Percentiles rank a stretch among this genome's conserved stretches.
Evolutionary conservation across 23 red algal genomes (phyloP).

Genomic region (Chondrus crispus): DNA sequence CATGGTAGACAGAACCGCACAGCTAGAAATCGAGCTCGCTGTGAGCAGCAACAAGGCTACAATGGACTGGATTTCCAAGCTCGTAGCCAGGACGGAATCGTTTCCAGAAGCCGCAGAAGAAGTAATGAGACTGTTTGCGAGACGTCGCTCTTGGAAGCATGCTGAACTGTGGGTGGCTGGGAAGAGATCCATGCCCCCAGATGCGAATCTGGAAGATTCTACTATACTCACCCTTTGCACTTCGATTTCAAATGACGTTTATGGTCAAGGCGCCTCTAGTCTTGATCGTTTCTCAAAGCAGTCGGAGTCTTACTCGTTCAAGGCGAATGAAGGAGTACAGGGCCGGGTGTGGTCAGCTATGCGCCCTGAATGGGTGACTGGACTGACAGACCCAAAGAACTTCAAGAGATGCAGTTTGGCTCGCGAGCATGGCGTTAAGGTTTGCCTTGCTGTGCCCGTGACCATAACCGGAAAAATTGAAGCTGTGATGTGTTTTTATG

Average conservation of each 20-base stretch:
- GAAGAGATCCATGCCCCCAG: not conserved
- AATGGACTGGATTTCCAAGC: slow-evolving; percentile 56
- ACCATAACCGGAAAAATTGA: slow-evolving; percentile 69
- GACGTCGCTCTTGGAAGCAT: slow-evolving; percentile 43
- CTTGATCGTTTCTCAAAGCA: slow-evolving; percentile 34
- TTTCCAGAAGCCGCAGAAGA: slow-evolving; percentile 57
- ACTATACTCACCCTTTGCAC: slow-evolving; percentile 23
- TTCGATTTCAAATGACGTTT: slow-evolving; percentile 2
- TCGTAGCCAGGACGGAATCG: slow-evolving; percentile 9
- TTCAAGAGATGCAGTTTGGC: slow-evolving; percentile 47
- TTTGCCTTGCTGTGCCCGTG: slow-evolving; percentile 72
- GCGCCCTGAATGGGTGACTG: slow-evolving; percentile 75
- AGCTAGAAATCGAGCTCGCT: slow-evolving; percentile 70
- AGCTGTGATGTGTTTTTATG: slow-evolving; percentile 71
- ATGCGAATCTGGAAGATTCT: not conserved
- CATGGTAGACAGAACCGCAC: slow-evolving; percentile 49
- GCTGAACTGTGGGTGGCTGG: slow-evolving; percentile 68
- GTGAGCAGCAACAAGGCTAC: slow-evolving; percentile 60
- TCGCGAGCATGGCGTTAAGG: slow-evolving; percentile 38
- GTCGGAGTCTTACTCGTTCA: slow-evolving; percentile 28
- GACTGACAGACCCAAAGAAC: slow-evolving; percentile 39
- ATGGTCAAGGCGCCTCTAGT: not conserved
- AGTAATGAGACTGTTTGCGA: slow-evolving; percentile 60
- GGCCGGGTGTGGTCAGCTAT: slow-evolving; percentile 70
- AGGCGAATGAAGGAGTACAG: slow-evolving; percentile 44